These are phyloP conservation scores for Myochromella boudieri DNA, from an alignment of 768 basidiomycete species.

Conservation along the genomic window DNA sequence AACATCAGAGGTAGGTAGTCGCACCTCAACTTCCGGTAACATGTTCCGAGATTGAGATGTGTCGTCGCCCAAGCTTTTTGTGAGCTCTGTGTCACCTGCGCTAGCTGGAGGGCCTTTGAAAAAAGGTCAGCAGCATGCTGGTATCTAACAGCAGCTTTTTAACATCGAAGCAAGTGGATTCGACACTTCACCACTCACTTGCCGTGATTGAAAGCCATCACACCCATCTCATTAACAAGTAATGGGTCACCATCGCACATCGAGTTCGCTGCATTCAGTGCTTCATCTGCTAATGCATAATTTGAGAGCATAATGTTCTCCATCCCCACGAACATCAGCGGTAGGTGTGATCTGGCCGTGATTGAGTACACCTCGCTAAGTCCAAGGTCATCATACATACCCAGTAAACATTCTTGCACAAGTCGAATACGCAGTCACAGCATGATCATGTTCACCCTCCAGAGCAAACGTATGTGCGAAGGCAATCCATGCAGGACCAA, in stretches of 20 bases:
- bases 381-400: conserved; percentile 43
- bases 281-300: conserved; percentile 79
- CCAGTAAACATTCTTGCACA: conserved; percentile 94
- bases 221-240: conserved; percentile 88
- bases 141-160: conserved; percentile 49
- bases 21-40: conserved; percentile 77
- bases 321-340: conserved; percentile 96
- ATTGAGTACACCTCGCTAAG: neutral
- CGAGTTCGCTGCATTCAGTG: conserved; percentile 74
- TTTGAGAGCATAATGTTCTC: conserved; percentile 93
- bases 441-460: conserved; percentile 98
- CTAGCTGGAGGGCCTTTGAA: conserved; percentile 72
- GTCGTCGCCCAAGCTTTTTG: conserved; percentile 87
- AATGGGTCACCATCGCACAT: conserved; percentile 90
- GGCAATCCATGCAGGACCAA: conserved; percentile 95
- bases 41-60: conserved; percentile 91
- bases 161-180: neutral
- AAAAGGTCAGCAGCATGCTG: conserved; percentile 71
- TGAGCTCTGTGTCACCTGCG: conserved; percentile 82
- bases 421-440: conserved; percentile 97
- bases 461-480: conserved; percentile 97
- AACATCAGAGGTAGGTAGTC: conserved; percentile 19
- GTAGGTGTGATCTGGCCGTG: conserved; percentile 82
- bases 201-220: conserved; percentile 86
- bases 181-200: conserved; percentile 49